These are phyloP conservation scores for Geosmithia flava DNA, from an alignment of 2,329 filamentous ascomycete genomes.

Conservation along the genomic window DNA sequence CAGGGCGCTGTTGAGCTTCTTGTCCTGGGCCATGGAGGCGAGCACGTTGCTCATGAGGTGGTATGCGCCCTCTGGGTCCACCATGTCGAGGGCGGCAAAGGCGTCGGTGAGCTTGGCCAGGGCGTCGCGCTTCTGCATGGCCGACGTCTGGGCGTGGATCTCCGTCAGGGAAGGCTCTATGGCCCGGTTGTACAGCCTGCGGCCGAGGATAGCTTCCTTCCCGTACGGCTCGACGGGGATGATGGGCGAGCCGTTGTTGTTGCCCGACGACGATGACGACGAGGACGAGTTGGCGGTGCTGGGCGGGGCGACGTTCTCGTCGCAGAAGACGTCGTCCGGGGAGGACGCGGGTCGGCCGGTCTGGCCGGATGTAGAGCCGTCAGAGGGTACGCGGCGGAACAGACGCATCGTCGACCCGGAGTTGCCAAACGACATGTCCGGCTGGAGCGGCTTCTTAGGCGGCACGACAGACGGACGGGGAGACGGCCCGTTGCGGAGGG, in stretches of 20 bases:
- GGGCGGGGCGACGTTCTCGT: conserved; percentile 48
- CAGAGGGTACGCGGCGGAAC: conserved; percentile 75
- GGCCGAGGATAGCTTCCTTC: conserved; percentile 76
- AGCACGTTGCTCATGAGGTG: conserved; percentile 70
- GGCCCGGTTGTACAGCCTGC: conserved; percentile 68
- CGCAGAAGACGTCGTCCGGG: conserved; percentile 29
- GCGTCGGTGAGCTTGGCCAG: conserved; percentile 75
- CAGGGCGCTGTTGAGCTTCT: conserved; percentile 45
- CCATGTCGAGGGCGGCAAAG: conserved; percentile 69
- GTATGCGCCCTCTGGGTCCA: conserved; percentile 85
- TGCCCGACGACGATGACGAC: too few relatives aligned
- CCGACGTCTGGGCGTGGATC: conserved; percentile 66
- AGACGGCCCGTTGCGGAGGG: conserved; percentile 24
- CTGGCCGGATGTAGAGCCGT: conserved; percentile 37
- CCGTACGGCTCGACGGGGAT: conserved; percentile 43
- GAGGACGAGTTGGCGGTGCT: too few relatives aligned
- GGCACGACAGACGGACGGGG: conserved; percentile 22
- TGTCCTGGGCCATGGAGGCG: conserved; percentile 58
- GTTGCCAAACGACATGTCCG: conserved; percentile 91
- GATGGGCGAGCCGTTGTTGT: conserved; percentile 13
- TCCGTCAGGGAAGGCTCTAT: conserved; percentile 78
- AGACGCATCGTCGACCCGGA: conserved; percentile 82
- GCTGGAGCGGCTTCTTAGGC: conserved; percentile 66
- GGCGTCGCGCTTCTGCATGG: conserved; percentile 61
- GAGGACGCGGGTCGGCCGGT: conserved; percentile 21